Conservation (phyloP, 2,329 filamentous ascomycete genomes). For the Aspergillus brasiliensis region DNA sequence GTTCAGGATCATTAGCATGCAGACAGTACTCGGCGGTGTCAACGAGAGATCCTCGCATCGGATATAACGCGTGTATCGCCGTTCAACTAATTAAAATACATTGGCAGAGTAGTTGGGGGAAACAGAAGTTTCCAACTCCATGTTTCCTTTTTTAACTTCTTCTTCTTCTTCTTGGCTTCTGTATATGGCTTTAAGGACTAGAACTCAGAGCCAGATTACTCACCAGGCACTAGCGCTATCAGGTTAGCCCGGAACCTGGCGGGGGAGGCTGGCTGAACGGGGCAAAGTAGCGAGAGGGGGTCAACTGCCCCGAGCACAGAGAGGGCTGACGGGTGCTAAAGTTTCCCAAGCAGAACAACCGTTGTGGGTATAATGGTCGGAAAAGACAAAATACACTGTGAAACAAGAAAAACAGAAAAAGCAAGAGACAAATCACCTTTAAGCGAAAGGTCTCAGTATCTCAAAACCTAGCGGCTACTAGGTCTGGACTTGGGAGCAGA, state of each 20-base stretch:
- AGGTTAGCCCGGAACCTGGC: neutral
- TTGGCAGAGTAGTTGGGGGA: neutral
- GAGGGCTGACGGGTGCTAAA: neutral
- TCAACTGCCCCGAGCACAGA: neutral
- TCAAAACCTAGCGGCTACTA: neutral
- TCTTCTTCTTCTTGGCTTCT: neutral
- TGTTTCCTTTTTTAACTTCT: neutral
- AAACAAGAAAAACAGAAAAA: neutral
- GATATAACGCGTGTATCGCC: too few relatives aligned
- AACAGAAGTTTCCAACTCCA: neutral
- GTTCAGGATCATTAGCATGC: neutral
- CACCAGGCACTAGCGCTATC: neutral
- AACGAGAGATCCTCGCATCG: neutral
- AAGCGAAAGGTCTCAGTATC: neutral
- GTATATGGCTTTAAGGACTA: neutral
- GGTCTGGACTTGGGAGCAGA: neutral
- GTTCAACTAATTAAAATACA: too few relatives aligned
- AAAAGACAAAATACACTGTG: neutral
- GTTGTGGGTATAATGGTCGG: neutral
- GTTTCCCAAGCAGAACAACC: neutral
- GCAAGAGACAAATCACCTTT: too few relatives aligned
- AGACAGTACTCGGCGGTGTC: neutral
- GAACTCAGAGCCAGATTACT: neutral
- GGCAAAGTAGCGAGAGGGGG: neutral
- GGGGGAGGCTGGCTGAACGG: constrained; percentile 1